Conservation (phyloP, 306 rosid species). For the Crotalaria pallida region DNA sequence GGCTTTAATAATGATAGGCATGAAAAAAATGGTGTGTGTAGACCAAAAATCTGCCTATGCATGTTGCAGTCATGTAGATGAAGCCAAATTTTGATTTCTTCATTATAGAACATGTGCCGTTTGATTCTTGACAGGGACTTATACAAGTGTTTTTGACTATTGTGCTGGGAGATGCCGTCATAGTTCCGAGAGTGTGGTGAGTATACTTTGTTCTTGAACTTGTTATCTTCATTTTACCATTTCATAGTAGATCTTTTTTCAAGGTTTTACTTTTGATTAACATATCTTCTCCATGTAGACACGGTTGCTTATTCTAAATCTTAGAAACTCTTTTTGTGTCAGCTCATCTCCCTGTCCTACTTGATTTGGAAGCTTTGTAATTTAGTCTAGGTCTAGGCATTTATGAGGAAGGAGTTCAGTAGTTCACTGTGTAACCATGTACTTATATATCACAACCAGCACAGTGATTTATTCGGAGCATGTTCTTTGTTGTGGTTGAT, state of each 20-base stretch:
- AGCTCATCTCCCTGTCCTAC: not conserved
- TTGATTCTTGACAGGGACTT: constrained; percentile 56
- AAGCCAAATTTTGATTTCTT: not conserved
- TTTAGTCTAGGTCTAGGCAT: not conserved
- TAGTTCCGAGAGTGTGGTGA: constrained; percentile 96
- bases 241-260: not conserved
- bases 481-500: not conserved
- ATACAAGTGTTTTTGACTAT: constrained; percentile 67
- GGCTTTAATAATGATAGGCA: constrained; percentile 20
- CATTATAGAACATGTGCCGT: not conserved
- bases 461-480: not conserved
- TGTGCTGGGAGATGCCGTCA: constrained; percentile 95
- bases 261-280: not conserved
- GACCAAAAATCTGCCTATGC: not conserved
- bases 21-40: not conserved
- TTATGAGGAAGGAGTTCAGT: not conserved
- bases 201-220: constrained; percentile 25
- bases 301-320: constrained; percentile 8
- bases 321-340: not conserved
- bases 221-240: not conserved
- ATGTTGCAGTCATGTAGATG: not conserved
- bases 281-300: not conserved
- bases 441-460: not conserved
- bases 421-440: not conserved
- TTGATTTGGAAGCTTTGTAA: constrained; percentile 14